phyloP scores from a whole-genome alignment of 768 basidiomycete species.

The Lactarius sp. region DNA sequence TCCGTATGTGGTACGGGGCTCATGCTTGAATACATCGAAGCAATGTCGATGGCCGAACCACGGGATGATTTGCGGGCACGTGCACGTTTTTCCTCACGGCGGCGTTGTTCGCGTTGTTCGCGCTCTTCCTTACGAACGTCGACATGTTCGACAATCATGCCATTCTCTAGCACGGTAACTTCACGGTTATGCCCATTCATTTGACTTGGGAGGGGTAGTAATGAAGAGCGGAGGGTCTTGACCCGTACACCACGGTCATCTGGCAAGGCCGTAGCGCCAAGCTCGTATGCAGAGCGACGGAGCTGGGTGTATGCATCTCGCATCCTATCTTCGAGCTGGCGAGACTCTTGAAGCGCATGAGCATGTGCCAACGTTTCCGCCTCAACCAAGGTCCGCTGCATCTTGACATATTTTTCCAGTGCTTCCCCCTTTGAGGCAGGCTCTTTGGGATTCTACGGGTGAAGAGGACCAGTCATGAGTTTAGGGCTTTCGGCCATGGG shows the following conservation, averaged over 20 bases:
- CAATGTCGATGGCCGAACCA: constrained; percentile 65
- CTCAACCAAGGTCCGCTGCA: constrained; percentile 75
- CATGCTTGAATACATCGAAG: constrained; percentile 64
- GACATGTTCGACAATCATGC: constrained; percentile 85
- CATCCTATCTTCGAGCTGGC: constrained; percentile 68
- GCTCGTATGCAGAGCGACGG: constrained; percentile 72
- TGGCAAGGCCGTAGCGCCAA: constrained; percentile 41
- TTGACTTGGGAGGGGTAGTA: constrained; percentile 33
- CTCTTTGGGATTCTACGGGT: constrained; percentile 81
- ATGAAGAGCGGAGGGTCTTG: constrained; percentile 49
- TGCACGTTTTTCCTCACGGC: constrained; percentile 58
- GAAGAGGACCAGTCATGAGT: background rate
- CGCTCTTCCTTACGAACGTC: constrained; percentile 75
- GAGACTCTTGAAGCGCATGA: constrained; percentile 72
- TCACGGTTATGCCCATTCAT: constrained; percentile 55
- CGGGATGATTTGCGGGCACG: constrained; percentile 68
- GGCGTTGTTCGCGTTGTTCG: constrained; percentile 65
- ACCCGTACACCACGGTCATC: constrained; percentile 72
- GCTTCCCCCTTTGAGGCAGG: constrained; percentile 81
- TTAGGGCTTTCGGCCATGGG: background rate
- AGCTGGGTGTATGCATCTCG: constrained; percentile 77
- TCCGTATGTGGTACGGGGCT: constrained; percentile 54
- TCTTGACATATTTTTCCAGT: constrained; percentile 73
- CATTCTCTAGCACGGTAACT: constrained; percentile 78
- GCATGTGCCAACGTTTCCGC: constrained; percentile 78